Conservation (phyloP, 1,284 basidiomycete genomes). For the Amylostereum areolatum region DNA sequence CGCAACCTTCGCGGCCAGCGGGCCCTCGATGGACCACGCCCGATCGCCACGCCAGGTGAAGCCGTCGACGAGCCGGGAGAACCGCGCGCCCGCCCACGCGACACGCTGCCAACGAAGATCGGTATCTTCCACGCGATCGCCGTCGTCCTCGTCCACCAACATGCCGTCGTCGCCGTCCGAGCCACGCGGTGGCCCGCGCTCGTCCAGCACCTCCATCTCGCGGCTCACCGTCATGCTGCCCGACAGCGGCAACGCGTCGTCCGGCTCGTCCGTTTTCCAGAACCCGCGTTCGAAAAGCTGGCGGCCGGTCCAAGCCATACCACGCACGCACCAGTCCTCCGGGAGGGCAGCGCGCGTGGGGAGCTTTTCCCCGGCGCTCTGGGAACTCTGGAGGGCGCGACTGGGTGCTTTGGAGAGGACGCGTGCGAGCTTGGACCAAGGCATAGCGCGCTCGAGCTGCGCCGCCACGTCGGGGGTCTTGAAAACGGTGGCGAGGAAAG, state of each 20-base stretch:
- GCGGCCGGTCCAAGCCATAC: slow-evolving; percentile 91
- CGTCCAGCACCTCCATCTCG: slow-evolving; percentile 79
- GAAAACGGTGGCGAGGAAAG: slow-evolving; percentile 78
- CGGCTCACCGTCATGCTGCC: slow-evolving; percentile 38
- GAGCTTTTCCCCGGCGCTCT: slow-evolving; percentile 25
- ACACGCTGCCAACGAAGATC: slow-evolving; percentile 66
- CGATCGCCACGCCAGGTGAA: slow-evolving; percentile 62
- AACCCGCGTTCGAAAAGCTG: slow-evolving; percentile 88
- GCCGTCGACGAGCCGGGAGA: slow-evolving; percentile 72
- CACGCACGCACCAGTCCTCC: slow-evolving; percentile 94
- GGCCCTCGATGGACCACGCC: slow-evolving; percentile 65
- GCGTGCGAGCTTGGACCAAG: slow-evolving; percentile 73
- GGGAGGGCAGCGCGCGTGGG: slow-evolving; percentile 64
- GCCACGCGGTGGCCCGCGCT: slow-evolving; percentile 18
- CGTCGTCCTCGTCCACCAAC: slow-evolving; percentile 70
- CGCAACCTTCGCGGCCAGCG: slow-evolving; percentile 63
- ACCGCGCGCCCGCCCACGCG: slow-evolving; percentile 62
- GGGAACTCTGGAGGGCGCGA: slow-evolving; percentile 38
- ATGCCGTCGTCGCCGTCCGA: slow-evolving; percentile 63
- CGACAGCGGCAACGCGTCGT: no score
- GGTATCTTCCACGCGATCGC: slow-evolving; percentile 32
- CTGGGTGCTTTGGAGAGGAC: slow-evolving; percentile 66
- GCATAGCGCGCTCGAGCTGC: slow-evolving; percentile 71
- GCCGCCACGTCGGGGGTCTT: slow-evolving; percentile 57
- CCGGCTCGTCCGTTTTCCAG: slow-evolving; percentile 57